These are phyloP conservation scores for Pythium aquatile DNA, from an alignment of 352 stramenopile genomes.

Conservation along the genomic window DNA sequence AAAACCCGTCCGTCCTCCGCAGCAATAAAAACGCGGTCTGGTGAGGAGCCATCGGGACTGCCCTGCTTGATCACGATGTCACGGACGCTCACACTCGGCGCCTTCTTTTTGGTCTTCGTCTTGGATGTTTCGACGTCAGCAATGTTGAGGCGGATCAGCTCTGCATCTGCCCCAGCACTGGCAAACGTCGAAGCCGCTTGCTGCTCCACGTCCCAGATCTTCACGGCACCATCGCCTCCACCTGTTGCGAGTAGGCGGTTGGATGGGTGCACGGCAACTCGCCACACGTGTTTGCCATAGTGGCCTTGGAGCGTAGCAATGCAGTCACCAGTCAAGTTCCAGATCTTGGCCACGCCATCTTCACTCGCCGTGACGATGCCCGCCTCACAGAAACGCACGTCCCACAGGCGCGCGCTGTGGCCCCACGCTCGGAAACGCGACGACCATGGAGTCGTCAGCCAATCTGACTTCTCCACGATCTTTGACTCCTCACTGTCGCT, in stretches of 20 bases:
- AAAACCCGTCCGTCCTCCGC: slow-evolving; percentile 66
- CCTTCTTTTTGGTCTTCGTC: slow-evolving; percentile 24
- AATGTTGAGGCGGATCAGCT: slow-evolving; percentile 12
- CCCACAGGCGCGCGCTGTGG: slow-evolving; percentile 82
- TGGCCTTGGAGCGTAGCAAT: slow-evolving; percentile 75
- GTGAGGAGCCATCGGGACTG: neutral
- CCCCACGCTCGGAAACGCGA: slow-evolving; percentile 77
- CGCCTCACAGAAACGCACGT: slow-evolving; percentile 65
- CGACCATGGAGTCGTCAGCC: slow-evolving; percentile 29
- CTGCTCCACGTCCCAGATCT: slow-evolving; percentile 70
- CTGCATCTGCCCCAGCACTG: slow-evolving; percentile 12
- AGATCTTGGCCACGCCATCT: slow-evolving; percentile 76
- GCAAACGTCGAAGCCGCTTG: slow-evolving; percentile 50
- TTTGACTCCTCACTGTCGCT: slow-evolving; percentile 21
- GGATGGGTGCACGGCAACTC: slow-evolving; percentile 58
- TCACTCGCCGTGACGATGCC: slow-evolving; percentile 69
- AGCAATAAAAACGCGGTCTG: slow-evolving; percentile 47
- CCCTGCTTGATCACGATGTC: slow-evolving; percentile 22
- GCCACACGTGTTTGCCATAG: slow-evolving; percentile 75
- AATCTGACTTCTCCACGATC: neutral
- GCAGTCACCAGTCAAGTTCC: slow-evolving; percentile 57
- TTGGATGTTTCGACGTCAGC: neutral
- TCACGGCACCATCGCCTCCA: slow-evolving; percentile 73
- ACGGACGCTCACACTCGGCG: slow-evolving; percentile 22
- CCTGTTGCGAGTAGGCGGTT: slow-evolving; percentile 54